Percentiles rank a stretch among this genome's conserved stretches.
Conservation (phyloP, 106 monocot genomes). For the Dendrobium chrysotoxum region DNA sequence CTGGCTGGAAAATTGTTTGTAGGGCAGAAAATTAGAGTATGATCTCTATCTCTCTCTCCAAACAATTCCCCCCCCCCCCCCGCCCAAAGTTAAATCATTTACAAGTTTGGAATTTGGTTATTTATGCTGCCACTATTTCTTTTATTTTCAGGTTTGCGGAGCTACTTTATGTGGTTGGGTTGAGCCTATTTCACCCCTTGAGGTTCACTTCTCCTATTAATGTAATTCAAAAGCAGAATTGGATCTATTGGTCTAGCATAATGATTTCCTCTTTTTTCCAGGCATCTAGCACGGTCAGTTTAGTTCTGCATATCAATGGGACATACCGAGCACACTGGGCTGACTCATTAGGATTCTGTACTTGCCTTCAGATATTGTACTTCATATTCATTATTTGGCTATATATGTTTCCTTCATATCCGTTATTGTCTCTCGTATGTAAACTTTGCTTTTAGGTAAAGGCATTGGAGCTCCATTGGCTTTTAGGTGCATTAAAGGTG, state of each 20-base stretch:
- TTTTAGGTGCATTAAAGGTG: slow-evolving; percentile 72
- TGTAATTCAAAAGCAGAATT: too few species aligned
- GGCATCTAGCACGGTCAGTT: slow-evolving; percentile 48
- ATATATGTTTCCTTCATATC: slow-evolving; percentile 3
- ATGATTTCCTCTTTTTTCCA: slow-evolving; percentile 25
- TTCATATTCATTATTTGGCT: not conserved
- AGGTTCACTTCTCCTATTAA: slow-evolving; percentile 31
- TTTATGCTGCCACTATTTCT: not conserved
- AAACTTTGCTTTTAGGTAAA: slow-evolving; percentile 47
- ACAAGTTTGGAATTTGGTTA: not conserved
- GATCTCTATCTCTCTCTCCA: not conserved
- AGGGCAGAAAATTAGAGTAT: slow-evolving; percentile 96
- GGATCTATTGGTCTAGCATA: not conserved
- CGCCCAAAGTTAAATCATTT: too few species aligned
- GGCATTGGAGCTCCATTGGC: slow-evolving; percentile 54
- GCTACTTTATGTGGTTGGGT: slow-evolving; percentile 76
- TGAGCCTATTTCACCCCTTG: slow-evolving; percentile 74
- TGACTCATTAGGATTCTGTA: slow-evolving; percentile 78
- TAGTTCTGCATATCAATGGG: slow-evolving; percentile 73
- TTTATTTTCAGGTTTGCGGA: slow-evolving; percentile 58
- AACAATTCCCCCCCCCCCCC: not conserved
- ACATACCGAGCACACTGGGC: slow-evolving; percentile 82
- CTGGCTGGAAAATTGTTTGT: slow-evolving; percentile 59
- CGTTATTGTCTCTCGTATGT: not conserved
- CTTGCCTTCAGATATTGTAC: slow-evolving; percentile 16